Evolutionary conservation across 305 asterid genomes (phyloP).

Genomic region (Solanum chacoense): DNA sequence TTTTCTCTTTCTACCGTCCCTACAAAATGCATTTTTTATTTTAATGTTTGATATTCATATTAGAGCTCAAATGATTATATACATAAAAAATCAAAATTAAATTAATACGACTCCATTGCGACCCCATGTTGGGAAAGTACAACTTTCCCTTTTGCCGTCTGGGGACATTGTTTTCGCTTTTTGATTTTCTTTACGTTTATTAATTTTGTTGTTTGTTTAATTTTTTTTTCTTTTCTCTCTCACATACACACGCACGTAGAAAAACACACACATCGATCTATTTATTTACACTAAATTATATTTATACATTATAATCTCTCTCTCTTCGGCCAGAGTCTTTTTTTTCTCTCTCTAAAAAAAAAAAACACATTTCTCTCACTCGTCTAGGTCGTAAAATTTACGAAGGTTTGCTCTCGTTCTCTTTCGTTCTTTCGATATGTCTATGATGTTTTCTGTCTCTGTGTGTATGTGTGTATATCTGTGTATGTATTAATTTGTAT

Average conservation of each 20-base stretch:
- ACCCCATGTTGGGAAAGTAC: not conserved
- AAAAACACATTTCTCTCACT: not conserved
- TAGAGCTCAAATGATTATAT: too few relatives aligned
- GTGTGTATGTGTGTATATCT: not conserved
- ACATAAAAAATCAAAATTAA: too few relatives aligned
- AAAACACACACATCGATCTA: not conserved
- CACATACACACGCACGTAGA: not conserved
- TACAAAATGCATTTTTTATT: too few relatives aligned
- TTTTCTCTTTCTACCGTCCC: not conserved
- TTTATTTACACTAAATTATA: not conserved
- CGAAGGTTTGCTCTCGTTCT: not conserved
- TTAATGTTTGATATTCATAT: too few relatives aligned
- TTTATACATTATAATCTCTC: not conserved
- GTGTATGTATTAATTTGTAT: not conserved
- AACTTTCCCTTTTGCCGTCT: conserved; percentile 7
- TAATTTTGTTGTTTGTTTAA: not conserved
- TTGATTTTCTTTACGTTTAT: not conserved
- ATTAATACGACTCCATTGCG: not conserved
- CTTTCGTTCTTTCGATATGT: not conserved
- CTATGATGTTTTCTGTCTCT: not conserved
- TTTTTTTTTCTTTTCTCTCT: not conserved
- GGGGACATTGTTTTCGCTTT: not conserved
- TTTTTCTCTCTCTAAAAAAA: not conserved
- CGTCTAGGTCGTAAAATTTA: not conserved
- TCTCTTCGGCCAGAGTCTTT: not conserved